Percentiles rank a stretch among this genome's conserved stretches.
These are phyloP conservation scores for Chrysoporthe austroafricana DNA, from an alignment of 2,329 filamentous ascomycete species.

Conservation along the genomic window DNA sequence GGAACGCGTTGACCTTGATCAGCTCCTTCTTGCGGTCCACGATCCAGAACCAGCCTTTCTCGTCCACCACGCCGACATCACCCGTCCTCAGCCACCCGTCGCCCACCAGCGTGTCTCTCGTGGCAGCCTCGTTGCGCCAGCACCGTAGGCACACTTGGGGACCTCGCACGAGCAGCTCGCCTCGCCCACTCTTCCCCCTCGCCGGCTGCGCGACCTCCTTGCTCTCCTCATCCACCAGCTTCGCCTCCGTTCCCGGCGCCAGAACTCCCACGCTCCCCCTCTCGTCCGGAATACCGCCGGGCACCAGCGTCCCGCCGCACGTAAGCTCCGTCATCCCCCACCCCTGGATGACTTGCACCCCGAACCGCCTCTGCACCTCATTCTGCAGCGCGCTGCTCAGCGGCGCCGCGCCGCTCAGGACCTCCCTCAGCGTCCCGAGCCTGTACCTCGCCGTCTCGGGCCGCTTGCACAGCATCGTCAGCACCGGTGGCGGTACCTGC, in stretches of 20 bases:
- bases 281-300: constrained; percentile 42
- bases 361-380: constrained; percentile 49
- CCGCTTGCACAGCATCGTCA: constrained; percentile 64
- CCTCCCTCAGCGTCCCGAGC: constrained; percentile 51
- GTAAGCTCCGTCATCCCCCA: constrained; percentile 66
- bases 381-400: constrained; percentile 46
- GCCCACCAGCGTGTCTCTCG: constrained; percentile 50
- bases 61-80: constrained; percentile 40
- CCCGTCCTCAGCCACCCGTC: constrained; percentile 65
- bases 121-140: constrained; percentile 60
- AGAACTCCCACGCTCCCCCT: constrained; percentile 57
- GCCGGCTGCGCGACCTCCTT: constrained; percentile 45
- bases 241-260: constrained; percentile 56
- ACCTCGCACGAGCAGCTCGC: constrained; percentile 58
- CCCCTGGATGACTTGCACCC: constrained; percentile 51
- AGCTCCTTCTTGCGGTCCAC: constrained; percentile 57
- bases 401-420: constrained; percentile 59
- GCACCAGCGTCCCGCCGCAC: constrained; percentile 47
- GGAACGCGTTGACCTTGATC: constrained; percentile 22
- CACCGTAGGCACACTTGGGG: constrained; percentile 64
- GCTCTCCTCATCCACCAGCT: constrained; percentile 57
- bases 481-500: constrained; percentile 59
- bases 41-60: constrained; percentile 50
- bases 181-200: constrained; percentile 44
- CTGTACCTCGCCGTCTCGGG: constrained; percentile 56